Base-by-base conservation (phyloP, 306 rosid genomes). In the Psophocarpus tetragonolobus region DNA sequence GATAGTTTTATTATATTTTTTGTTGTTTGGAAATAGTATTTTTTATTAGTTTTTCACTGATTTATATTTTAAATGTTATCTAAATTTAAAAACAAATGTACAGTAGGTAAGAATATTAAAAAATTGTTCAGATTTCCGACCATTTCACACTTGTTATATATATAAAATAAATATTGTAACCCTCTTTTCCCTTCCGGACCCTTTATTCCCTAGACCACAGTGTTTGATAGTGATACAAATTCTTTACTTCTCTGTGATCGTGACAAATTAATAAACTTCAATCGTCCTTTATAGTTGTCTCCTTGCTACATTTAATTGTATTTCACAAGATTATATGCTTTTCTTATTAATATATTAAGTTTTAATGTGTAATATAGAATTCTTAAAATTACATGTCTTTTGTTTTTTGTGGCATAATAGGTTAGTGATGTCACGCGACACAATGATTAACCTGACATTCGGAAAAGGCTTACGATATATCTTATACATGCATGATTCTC, bases 361-460 rank as follows among this genome's bases (percentile, higher is more conserved):
- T 17, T 63, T 33, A 8, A 26, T 33, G 29, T 18, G 45, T 44
- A 63, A 32, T 63, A 63, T 63, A 33, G n/a, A 33, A 62, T 1
- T 62, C 44, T 62, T 64, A 4, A 35, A 64, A 36, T 36, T 36
- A 8, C 21, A 26, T 17, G 6, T 39, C 18, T 5, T 72, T 61
- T 32, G 12, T 61, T 62, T 80, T 11, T 26, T 3, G 7, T 36
- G 30, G 33, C n/a, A 44, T 23, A 68, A 39, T 51, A 54, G 72
- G 58, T 71, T 71, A 36, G 69, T 72, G 36, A 58, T 53, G 68
- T 81, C 71, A 54, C 76, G 72, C 70, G 80, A 63, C 64, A 74
- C 71, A 87, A 82, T 76, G 70, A 74, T 80, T 32, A 70, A 53
- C 39, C 73, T 62, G 74, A 64, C 64, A 74, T 51, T 42, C 38